A percentile compares a stretch with the other conserved stretches of the same genome.
phyloP scores from a whole-genome alignment of 176 grass and related monocot genomes.

The Phoenix dactylifera region DNA sequence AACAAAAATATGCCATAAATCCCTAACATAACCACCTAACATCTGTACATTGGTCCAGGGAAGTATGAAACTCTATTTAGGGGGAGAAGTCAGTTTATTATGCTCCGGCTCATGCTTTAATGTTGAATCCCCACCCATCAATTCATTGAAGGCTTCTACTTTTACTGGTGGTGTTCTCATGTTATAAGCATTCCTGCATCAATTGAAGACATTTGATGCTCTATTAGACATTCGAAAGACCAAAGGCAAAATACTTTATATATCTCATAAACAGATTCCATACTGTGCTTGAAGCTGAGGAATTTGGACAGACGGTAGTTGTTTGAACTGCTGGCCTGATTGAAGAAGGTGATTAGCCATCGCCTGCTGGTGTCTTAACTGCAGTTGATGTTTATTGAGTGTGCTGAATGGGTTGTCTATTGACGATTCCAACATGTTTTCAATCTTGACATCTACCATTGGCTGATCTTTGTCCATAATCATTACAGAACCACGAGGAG shows the following conservation, averaged over 20 bases:
- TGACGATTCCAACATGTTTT: conserved; percentile 70
- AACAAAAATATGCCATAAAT: too few relatives aligned
- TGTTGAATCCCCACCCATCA: conserved; percentile 58
- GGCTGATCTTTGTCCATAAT: conserved; percentile 64
- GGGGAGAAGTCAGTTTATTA: conserved; percentile 53
- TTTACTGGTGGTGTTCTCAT: conserved; percentile 69
- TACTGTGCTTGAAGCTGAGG: conserved; percentile 33
- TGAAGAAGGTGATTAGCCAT: conserved; percentile 38
- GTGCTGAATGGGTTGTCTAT: conserved; percentile 35
- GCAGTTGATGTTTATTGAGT: conserved; percentile 39
- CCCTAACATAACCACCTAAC: too few relatives aligned
- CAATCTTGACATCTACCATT: conserved; percentile 68
- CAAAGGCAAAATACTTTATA: too few relatives aligned
- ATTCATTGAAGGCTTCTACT: conserved; percentile 78
- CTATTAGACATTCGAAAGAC: too few relatives aligned
- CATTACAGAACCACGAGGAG: conserved; percentile 51
- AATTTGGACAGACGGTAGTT: conserved; percentile 49
- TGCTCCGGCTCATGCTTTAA: conserved; percentile 53
- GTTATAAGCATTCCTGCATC: conserved; percentile 54
- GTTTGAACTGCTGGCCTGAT: conserved; percentile 61
- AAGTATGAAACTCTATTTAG: conserved; percentile 26
- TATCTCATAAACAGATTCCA: neutral
- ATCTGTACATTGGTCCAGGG: too few relatives aligned
- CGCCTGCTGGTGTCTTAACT: conserved; percentile 39
- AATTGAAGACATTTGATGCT: neutral